These are phyloP conservation scores for Triticum monococcum DNA, from an alignment of 176 grass and related monocot species.

Conservation along the genomic window DNA sequence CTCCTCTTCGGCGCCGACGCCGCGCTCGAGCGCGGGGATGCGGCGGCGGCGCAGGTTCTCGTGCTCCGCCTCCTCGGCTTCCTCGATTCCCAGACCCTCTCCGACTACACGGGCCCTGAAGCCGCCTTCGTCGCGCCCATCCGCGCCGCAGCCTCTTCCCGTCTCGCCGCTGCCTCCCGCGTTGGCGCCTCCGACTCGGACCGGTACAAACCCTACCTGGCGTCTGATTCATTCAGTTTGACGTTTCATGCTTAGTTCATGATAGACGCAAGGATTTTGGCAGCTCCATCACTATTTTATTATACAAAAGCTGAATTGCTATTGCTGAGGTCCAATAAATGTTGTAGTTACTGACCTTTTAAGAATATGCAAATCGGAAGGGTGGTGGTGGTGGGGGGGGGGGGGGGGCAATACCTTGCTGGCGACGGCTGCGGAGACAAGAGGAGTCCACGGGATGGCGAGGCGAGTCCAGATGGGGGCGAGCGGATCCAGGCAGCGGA, in stretches of 20 bases:
- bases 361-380: too few species aligned
- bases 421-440: too few species aligned
- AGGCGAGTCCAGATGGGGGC: too few species aligned
- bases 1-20: conserved; percentile 73
- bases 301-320: not conserved
- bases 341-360: not conserved
- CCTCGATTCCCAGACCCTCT: conserved; percentile 51
- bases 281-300: not conserved
- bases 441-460: too few species aligned
- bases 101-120: not conserved
- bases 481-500: too few species aligned
- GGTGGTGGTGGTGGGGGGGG: too few species aligned
- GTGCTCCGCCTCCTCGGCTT: conserved; percentile 90
- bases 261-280: not conserved
- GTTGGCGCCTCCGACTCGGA: conserved; percentile 55
- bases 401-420: too few species aligned
- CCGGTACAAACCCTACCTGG: conserved; percentile 45
- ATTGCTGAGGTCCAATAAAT: not conserved
- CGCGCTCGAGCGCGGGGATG: conserved; percentile 62
- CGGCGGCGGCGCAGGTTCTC: conserved; percentile 52
- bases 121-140: conserved; percentile 58
- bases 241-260: not conserved
- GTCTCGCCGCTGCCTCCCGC: conserved; percentile 49
- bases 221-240: not conserved
- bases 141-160: conserved; percentile 47